Base-by-base conservation (phyloP, 23 red algal species). In the Cyanidiococcus yangmingshanensis region DNA sequence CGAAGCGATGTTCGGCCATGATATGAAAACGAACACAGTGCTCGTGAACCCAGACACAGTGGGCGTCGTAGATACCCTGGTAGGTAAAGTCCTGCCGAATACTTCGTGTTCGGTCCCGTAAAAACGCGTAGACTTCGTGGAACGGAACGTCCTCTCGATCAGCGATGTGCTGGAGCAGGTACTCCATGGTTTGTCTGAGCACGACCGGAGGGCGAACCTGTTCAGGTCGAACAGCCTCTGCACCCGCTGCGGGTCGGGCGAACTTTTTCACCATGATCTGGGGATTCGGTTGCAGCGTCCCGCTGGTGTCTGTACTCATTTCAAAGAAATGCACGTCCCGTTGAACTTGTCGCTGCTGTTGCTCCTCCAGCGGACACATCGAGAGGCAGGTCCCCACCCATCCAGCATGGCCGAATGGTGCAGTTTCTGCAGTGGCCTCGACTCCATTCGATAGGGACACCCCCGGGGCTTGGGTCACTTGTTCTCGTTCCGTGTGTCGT, bases 1-100 rank as follows among this genome's bases (percentile, higher is more conserved):
- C 54, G 1, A 96, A 81, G 12, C 79, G 68, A 58, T 86, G 75
- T 34, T 90, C 92, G 39, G 76, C 87, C 31, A 89, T 38, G 37
- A 96, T 96, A 54, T 96, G 92, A 59, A 96, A 96, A 18, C 92
- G 85, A n/a, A 85, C 92, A 50, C 80, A 83, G 39, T 87, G 82
- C 67, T 96, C 92, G 51, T 91, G 84, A 3, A 90, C 79, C 37
- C 74, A 75, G 30, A 90, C 83, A 31, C 84, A 88, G 38, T 58
- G 39, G 29, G 84, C 74, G 57, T 87, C 85, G 12, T 57, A 79
- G 37, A 96, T 29, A 36, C 92, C 92, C 79, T 96, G 92, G 15
- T 83, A 82, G 39, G 87, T 90, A 33, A 90, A 91, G 57, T 96
- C 92, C 45, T 96, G 92, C 15, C 92, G 92, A 40, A 96, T 84